A percentile compares a stretch with the other conserved stretches of the same genome.
Conservation (phyloP, 139 green algal species). For the Auxenochlorella pyrenoidosa region DNA sequence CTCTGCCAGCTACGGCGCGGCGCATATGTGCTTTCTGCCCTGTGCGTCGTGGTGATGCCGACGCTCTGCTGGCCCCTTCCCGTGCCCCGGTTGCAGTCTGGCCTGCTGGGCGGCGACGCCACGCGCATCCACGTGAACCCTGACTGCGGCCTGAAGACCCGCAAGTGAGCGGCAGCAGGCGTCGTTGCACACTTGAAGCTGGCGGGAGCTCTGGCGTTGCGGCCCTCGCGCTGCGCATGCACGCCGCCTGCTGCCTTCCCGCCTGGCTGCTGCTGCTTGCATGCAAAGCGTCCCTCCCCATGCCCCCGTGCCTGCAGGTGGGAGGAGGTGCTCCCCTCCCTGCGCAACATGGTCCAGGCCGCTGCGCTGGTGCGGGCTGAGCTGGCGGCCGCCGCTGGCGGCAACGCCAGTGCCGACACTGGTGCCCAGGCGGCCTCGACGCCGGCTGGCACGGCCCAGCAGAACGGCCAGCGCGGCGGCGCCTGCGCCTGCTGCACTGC, state of each 20-base stretch:
- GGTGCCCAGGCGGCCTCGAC: neutral
- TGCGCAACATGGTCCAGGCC: slow-evolving; percentile 79
- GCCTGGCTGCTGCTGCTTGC: neutral
- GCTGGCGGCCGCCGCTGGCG: neutral
- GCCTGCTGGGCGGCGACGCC: slow-evolving; percentile 64
- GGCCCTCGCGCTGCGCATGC: too few species aligned
- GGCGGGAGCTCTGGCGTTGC: too few species aligned
- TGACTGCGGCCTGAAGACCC: slow-evolving; percentile 93
- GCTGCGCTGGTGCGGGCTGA: slow-evolving; percentile 55
- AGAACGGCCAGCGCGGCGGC: neutral
- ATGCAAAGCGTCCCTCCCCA: neutral
- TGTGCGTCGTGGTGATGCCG: neutral
- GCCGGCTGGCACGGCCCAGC: neutral
- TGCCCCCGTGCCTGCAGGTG: slow-evolving; percentile 13
- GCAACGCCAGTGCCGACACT: neutral
- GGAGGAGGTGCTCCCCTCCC: slow-evolving; percentile 65
- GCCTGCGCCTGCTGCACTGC: neutral
- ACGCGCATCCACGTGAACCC: slow-evolving; percentile 85
- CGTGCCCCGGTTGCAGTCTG: neutral
- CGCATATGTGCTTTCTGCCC: too few species aligned
- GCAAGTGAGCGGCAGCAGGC: slow-evolving; percentile 70
- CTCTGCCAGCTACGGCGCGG: too few species aligned
- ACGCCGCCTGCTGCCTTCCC: too few species aligned
- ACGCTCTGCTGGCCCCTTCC: neutral
- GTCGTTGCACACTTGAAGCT: too few species aligned